These are phyloP conservation scores for Metschnikowia baotianmanensis DNA, from an alignment of 805 yeast species.

Conservation along the genomic window DNA sequence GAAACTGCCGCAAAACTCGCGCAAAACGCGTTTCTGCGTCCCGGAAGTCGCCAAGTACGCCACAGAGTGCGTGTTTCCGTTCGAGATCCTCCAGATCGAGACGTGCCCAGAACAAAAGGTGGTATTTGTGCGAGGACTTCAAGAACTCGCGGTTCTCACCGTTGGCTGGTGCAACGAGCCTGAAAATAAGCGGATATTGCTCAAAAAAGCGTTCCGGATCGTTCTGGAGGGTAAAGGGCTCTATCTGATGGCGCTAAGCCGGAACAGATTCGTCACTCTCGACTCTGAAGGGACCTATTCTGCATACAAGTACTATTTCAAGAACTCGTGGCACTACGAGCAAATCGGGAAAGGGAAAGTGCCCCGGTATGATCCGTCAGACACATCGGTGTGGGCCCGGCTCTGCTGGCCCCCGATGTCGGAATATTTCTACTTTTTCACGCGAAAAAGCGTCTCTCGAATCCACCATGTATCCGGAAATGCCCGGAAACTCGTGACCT, in stretches of 20 bases:
- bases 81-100: constrained; percentile 13
- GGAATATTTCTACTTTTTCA: constrained; percentile 5
- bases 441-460: constrained; percentile 11
- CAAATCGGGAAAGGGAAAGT: background rate
- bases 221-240: no score
- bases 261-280: constrained; percentile 6
- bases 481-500: constrained; percentile 11
- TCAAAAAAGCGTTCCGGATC: constrained; percentile 6
- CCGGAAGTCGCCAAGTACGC: constrained; percentile 3
- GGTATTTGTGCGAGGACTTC: constrained; percentile 14
- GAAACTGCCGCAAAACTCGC: constrained; percentile 1
- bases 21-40: constrained; percentile 7
- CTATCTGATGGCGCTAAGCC: no score
- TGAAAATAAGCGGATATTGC: constrained; percentile 4
- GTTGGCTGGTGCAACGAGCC: constrained; percentile 15
- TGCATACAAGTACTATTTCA: constrained; percentile 5
- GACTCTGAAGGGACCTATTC: constrained; percentile 5
- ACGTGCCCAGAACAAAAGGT: constrained; percentile 3
- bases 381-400: constrained; percentile 14
- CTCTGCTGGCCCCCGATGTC: constrained; percentile 12
- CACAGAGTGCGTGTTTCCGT: constrained; percentile 7
- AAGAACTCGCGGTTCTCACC: constrained; percentile 6
- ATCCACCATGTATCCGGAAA: background rate
- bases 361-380: constrained; percentile 10
- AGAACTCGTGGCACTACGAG: constrained; percentile 7